Conservation (phyloP, 148 eudicot genomes). For the Rhododendron griersonianum region DNA sequence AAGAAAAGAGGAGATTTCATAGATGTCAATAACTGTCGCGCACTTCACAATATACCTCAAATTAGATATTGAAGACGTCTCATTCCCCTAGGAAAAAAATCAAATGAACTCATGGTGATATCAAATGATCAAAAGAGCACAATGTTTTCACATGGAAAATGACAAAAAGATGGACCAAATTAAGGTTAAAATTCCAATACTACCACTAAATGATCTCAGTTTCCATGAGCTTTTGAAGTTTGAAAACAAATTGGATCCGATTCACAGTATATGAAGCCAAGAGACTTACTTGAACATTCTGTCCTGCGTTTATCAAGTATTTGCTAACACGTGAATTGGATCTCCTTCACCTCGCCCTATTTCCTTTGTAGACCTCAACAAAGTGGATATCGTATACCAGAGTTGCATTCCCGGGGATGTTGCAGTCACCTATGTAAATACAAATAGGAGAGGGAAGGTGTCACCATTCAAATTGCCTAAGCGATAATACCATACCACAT, state of each 20-base stretch:
- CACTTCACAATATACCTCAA: neutral
- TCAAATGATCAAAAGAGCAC: neutral
- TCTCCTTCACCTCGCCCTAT: slow-evolving; percentile 44
- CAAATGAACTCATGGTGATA: neutral
- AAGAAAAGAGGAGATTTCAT: neutral
- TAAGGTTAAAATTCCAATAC: neutral
- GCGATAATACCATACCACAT: neutral
- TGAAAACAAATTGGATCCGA: neutral
- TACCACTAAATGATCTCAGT: neutral
- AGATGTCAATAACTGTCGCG: neutral
- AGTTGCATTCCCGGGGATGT: slow-evolving; percentile 87
- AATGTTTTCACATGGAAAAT: neutral
- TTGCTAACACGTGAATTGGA: neutral
- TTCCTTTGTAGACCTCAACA: slow-evolving; percentile 62
- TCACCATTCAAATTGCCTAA: neutral
- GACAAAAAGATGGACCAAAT: no score
- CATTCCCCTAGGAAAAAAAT: neutral
- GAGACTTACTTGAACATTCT: slow-evolving; percentile 8
- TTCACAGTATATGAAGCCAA: neutral
- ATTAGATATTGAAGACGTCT: neutral
- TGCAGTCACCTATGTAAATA: slow-evolving; percentile 66
- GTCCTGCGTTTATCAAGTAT: neutral
- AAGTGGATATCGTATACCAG: slow-evolving; percentile 69
- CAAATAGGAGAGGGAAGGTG: neutral
- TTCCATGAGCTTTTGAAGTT: neutral